These are phyloP conservation scores for Coprinopsis strossmayeri DNA, from an alignment of 768 basidiomycete species.

Conservation along the genomic window DNA sequence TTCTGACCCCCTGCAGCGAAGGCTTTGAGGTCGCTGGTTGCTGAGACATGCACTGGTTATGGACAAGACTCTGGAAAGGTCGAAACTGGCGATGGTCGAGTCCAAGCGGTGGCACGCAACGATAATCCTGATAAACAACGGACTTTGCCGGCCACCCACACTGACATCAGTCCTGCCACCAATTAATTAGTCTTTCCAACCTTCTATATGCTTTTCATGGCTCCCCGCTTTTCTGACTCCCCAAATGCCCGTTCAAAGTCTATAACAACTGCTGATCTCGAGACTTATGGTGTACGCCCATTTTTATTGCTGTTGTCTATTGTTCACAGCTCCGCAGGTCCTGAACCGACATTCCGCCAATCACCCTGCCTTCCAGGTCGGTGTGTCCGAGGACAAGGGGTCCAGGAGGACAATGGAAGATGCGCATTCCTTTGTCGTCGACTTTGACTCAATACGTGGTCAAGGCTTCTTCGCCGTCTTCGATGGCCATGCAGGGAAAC, in stretches of 20 bases:
- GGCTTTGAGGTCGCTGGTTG: slow-evolving; percentile 78
- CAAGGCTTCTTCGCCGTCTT: slow-evolving; percentile 99
- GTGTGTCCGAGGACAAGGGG: slow-evolving; percentile 81
- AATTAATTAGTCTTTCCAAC: slow-evolving; percentile 1
- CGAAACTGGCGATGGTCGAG: slow-evolving; percentile 2
- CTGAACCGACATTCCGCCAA: slow-evolving; percentile 71
- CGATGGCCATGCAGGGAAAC: slow-evolving; percentile 97
- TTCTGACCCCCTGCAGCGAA: slow-evolving; percentile 89
- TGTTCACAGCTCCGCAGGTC: slow-evolving; percentile 32
- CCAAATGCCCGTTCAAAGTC: slow-evolving; percentile 79
- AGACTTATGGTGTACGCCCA: slow-evolving; percentile 65
- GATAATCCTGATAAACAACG: slow-evolving; percentile 10
- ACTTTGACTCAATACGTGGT: slow-evolving; percentile 84
- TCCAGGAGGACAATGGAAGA: slow-evolving; percentile 95
- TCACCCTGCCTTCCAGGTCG: slow-evolving; percentile 62
- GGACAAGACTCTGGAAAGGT: slow-evolving; percentile 21
- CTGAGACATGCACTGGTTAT: slow-evolving; percentile 76
- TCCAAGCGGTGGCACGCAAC: neutral
- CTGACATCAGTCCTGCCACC: slow-evolving; percentile 10
- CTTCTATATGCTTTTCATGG: slow-evolving; percentile 19
- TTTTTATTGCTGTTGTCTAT: neutral
- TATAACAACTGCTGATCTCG: slow-evolving; percentile 69
- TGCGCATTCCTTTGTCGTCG: slow-evolving; percentile 92
- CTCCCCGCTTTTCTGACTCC: slow-evolving; percentile 45
- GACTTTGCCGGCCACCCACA: slow-evolving; percentile 4